phyloP scores from a whole-genome alignment of 164 flowering plant species.

The Tinospora cordifolia region DNA sequence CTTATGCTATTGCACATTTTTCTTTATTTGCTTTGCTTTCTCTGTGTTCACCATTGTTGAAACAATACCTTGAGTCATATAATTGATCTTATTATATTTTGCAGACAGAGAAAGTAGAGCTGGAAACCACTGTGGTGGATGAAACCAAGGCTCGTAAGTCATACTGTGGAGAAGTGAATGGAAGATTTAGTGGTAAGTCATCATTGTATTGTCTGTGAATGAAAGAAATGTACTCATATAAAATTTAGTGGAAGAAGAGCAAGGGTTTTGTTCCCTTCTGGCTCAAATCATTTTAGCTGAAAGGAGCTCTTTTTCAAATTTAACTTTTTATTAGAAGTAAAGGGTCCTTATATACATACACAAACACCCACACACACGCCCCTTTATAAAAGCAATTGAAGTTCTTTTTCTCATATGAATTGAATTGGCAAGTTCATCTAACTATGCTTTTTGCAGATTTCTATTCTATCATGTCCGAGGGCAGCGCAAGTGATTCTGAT shows the following conservation, averaged over 20 bases:
- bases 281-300: neutral
- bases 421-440: neutral
- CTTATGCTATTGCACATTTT: neutral
- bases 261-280: neutral
- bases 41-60: neutral
- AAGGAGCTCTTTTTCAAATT: neutral
- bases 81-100: slow-evolving; percentile 12
- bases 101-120: slow-evolving; percentile 94
- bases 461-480: slow-evolving; percentile 89
- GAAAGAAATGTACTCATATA: too few species aligned
- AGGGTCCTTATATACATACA: too few species aligned
- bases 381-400: too few species aligned
- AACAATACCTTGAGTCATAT: slow-evolving; percentile 3
- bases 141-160: slow-evolving; percentile 91
- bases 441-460: slow-evolving; percentile 53
- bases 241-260: neutral
- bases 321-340: neutral
- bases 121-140: slow-evolving; percentile 94
- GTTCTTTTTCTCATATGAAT: neutral
- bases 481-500: slow-evolving; percentile 73
- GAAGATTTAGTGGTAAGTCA: slow-evolving; percentile 89
- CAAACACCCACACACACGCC: too few species aligned
- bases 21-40: neutral
- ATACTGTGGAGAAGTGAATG: slow-evolving; percentile 69
- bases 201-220: neutral